Evolutionary conservation across 495 filamentous ascomycete genomes (phyloP), one percentile per base, ranked within the genome.

Genomic region (Haplographium delicatum): DNA sequence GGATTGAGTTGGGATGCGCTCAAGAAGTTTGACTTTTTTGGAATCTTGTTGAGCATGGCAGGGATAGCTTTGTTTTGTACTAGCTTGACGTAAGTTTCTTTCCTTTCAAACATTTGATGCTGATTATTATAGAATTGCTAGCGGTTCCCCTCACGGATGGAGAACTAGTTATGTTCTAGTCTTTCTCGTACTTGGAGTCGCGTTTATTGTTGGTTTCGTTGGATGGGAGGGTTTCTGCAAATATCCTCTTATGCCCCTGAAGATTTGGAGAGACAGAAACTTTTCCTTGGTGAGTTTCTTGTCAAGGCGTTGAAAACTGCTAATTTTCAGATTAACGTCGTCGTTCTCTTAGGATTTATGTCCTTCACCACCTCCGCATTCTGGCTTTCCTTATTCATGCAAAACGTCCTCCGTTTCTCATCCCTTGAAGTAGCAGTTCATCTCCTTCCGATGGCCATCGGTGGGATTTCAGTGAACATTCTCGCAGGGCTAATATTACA

Each of bases 51-150:
- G 56, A 77, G 81, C 16, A 73, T 86, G 41, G 70, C 76, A 41
- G 84, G 84, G 1, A 79, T 83, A 54, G 82, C 80, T 1, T 65
- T 84, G 62, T 79, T 87, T 56, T 82, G 78, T 7, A 76, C 78
- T 16, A 74, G 71, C 7, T 70, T 87, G 45, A 81, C 79, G 81
- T 84, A 62, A 60, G 76, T 73, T 18, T 28, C 22, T 44, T 7
- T 25, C 26, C 15, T 15, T 47, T 24, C 9, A n/a, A 22, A 4
- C n/a, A 23, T 20, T 24, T 10, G 7, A 25, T 26, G 18, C 51
- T 63, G 42, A 66, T 38, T 22, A 6, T 24, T 30, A 38, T 18
- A 53, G 37, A 40, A 67, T 67, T 27, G 58, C 73, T 27, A 51
- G 56, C 15, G 72, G 65, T 4, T 70, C 71, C 6, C 58, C 62